Conservation (phyloP, 2,329 filamentous ascomycete species). For the Cordyceps tenuipes region DNA sequence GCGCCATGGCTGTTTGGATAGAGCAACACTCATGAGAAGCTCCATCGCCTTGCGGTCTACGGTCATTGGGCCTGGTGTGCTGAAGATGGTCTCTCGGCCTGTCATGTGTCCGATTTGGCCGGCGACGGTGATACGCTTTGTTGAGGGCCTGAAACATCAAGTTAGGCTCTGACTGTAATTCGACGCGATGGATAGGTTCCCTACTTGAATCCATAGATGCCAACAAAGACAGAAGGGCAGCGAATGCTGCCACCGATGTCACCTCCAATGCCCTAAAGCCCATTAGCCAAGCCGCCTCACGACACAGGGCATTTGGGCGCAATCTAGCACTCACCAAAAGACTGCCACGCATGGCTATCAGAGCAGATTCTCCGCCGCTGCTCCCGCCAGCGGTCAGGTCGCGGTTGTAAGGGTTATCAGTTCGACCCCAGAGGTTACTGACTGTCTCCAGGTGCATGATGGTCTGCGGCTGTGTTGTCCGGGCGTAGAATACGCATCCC, state of each 20-base stretch:
- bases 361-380: constrained; percentile 47
- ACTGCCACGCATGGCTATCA: constrained; percentile 33
- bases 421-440: constrained; percentile 56
- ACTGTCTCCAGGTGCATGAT: constrained; percentile 48
- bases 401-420: constrained; percentile 55
- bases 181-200: not conserved
- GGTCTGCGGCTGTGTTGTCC: constrained; percentile 59
- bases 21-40: constrained; percentile 26
- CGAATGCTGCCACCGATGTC: constrained; percentile 35
- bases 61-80: constrained; percentile 26
- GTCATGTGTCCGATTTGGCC: constrained; percentile 21
- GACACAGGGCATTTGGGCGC: not conserved
- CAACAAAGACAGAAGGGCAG: constrained; percentile 28
- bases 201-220: constrained; percentile 28
- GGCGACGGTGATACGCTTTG: constrained; percentile 22
- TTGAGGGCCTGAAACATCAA: constrained; percentile 21
- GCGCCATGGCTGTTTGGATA: constrained; percentile 26
- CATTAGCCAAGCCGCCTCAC: not conserved
- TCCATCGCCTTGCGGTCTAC: constrained; percentile 27
- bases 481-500: constrained; percentile 51
- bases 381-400: constrained; percentile 54
- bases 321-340: constrained; percentile 21
- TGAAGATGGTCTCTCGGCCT: constrained; percentile 28
- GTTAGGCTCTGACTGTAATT: not conserved
- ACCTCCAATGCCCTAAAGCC: constrained; percentile 27